phyloP scores from a whole-genome alignment of 2,329 filamentous ascomycete genomes.

The Penicillium decumbens region DNA sequence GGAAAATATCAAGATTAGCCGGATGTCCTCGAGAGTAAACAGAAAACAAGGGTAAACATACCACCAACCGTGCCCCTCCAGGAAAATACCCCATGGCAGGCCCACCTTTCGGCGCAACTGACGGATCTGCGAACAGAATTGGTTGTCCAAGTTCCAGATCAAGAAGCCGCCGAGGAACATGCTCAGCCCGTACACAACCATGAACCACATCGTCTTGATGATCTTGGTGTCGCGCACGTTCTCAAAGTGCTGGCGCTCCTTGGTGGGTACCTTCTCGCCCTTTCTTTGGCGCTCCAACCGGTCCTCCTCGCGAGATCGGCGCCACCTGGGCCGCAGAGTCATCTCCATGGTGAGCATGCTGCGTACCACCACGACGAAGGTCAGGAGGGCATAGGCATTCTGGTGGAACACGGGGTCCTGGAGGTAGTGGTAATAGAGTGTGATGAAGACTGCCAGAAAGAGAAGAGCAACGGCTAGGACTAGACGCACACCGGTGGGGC shows the following conservation, averaged over 20 bases:
- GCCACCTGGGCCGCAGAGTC: slow-evolving; percentile 56
- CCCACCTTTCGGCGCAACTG: slow-evolving; percentile 63
- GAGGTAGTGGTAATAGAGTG: slow-evolving; percentile 73
- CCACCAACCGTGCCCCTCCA: slow-evolving; percentile 72
- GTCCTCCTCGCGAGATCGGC: slow-evolving; percentile 47
- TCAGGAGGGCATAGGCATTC: slow-evolving; percentile 69
- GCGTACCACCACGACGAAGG: slow-evolving; percentile 63
- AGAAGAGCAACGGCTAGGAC: slow-evolving; percentile 56
- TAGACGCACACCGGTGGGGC: slow-evolving; percentile 48
- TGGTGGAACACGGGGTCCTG: slow-evolving; percentile 82
- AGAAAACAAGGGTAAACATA: slow-evolving; percentile 34
- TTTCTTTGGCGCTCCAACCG: slow-evolving; percentile 37
- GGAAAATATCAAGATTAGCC: slow-evolving; percentile 12
- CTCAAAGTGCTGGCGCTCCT: slow-evolving; percentile 45
- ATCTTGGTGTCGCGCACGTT: slow-evolving; percentile 55
- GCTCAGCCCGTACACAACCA: slow-evolving; percentile 64
- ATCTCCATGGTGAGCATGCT: slow-evolving; percentile 74
- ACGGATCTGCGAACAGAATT: slow-evolving; percentile 64
- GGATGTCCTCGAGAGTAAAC: background rate
- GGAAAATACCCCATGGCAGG: slow-evolving; percentile 72
- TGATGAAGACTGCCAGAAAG: slow-evolving; percentile 62
- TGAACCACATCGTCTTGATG: slow-evolving; percentile 67
- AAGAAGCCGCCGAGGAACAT: slow-evolving; percentile 71
- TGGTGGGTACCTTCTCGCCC: slow-evolving; percentile 39
- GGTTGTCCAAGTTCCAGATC: slow-evolving; percentile 75